These are phyloP conservation scores for Coniochaeta sp. DNA, from an alignment of 2,329 filamentous ascomycete species.

Conservation along the genomic window DNA sequence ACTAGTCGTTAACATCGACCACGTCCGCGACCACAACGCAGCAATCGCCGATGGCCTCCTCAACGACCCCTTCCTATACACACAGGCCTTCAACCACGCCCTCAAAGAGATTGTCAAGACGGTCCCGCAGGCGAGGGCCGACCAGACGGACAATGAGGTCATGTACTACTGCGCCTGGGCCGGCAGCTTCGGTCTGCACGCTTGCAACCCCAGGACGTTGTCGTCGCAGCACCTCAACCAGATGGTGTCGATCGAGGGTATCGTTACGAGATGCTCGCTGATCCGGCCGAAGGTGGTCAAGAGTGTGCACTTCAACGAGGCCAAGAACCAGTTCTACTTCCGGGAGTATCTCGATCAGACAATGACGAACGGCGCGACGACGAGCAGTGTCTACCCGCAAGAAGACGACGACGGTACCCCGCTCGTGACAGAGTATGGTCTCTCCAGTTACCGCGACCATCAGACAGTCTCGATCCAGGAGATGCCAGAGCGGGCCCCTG, in stretches of 20 bases:
- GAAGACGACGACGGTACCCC: constrained; percentile 91
- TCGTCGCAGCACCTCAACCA: constrained; percentile 86
- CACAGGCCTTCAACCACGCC: constrained; percentile 80
- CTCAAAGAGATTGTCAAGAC: constrained; percentile 83
- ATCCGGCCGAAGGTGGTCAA: constrained; percentile 97
- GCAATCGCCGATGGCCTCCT: constrained; percentile 76
- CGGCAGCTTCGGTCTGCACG: constrained; percentile 89
- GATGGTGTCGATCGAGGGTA: constrained; percentile 96
- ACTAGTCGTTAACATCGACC: constrained; percentile 73
- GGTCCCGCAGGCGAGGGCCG: constrained; percentile 65
- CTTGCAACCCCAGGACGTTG: constrained; percentile 89
- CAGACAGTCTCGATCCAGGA: constrained; percentile 98
- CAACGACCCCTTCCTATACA: constrained; percentile 80
- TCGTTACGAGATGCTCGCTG: constrained; percentile 91
- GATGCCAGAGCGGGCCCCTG: constrained; percentile 95
- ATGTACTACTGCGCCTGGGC: constrained; percentile 97
- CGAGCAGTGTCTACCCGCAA: constrained; percentile 86
- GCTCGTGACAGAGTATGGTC: constrained; percentile 89
- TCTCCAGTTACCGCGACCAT: constrained; percentile 92
- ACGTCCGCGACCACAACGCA: constrained; percentile 79
- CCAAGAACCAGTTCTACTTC: constrained; percentile 77
- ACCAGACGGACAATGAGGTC: constrained; percentile 70
- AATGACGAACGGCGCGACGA: constrained; percentile 87
- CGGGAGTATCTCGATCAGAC: constrained; percentile 94
- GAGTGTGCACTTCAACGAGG: constrained; percentile 94